Base-by-base conservation (phyloP, 2,329 filamentous ascomycete genomes). In the Ceratocystis destructans region DNA sequence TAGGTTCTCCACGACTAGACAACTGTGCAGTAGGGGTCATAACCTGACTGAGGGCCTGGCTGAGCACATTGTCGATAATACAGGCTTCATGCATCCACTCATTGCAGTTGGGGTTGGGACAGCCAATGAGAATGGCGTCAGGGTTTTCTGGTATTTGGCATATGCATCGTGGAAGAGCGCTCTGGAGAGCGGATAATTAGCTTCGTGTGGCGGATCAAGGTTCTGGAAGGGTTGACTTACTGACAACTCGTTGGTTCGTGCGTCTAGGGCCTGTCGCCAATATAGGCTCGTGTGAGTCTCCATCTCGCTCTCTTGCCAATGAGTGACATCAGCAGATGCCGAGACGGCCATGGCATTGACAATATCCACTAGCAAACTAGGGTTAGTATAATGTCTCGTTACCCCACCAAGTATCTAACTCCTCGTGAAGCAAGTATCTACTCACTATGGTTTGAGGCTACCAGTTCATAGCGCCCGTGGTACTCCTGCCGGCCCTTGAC, bases 291-390 rank as follows among this genome's bases (percentile, higher is more conserved):
- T 77, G 67, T 83, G 80, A 0, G 83, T 78, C 70, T 86, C 82
- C 17, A 85, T 82, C 67, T 90, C 86, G 68, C 82, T 77, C 70
- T 91, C 88, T 50, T 84, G 81, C 85, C 87, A 89, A 70, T 87
- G 82, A 67, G 82, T 81, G 20, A 90, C 83, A 4, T 78, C 77
- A 1, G 87, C 82, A 57, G 77, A 77, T 31, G 82, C 82, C 20
- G 86, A 84, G 17, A 90, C 85, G 64, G 85, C 85, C 72, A 85
- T 81, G 3, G 87, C 87, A 69, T 89, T 87, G 73, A 90, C 87
- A 53, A 90, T 82, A 67, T 88, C 86, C 86, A 90, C 82, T 83
- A 48, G 12, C 12, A 28, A 61, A 12, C 37, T 5, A 15, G 37
- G 37, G 37, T 41, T 41, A 41, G 37, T 41, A 3, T 41, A 41